Evolutionary conservation across 495 filamentous ascomycete genomes (phyloP), one percentile per base, ranked within the genome.

Genomic region (Articulospora tetracladia): DNA sequence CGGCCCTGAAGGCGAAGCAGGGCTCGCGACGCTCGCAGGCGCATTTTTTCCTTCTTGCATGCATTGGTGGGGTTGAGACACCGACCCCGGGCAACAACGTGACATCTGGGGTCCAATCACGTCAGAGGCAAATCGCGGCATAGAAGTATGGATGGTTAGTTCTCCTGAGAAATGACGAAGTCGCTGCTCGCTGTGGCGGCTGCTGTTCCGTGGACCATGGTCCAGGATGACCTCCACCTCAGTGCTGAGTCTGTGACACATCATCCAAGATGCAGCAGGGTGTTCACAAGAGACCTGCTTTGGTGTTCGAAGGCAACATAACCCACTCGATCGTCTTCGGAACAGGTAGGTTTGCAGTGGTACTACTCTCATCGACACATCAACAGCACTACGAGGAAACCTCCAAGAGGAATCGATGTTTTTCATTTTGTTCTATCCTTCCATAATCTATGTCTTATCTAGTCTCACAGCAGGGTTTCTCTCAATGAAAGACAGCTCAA

Each of bases 381-480:
- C n/a, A n/a, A n/a, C n/a, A n/a, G n/a, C n/a, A n/a, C n/a, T n/a
- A n/a, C n/a, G n/a, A n/a, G n/a, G n/a, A n/a, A n/a, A n/a, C n/a
- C n/a, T n/a, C n/a, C n/a, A n/a, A n/a, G n/a, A n/a, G n/a, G n/a
- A n/a, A n/a, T n/a, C n/a, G n/a, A n/a, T n/a, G n/a, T n/a, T n/a
- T n/a, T n/a, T n/a, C n/a, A n/a, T n/a, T n/a, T n/a, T n/a, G n/a
- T n/a, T n/a, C n/a, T n/a, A n/a, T n/a, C 34, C 34, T 39, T 30
- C 22, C 13, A 7, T 30, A 3, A 26, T 60, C 56, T 66, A 69
- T 72, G 52, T 55, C 34, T 88, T 89, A 67, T 92, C 89, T 72
- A 93, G 74, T 72, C 89, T 82, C 53, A 94, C 84, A 3, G 91
- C 91, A n/a, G 89, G 85, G 71, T 90, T 93, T 60, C 76, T 86